These are phyloP conservation scores for Ogataea saltuana DNA, from an alignment of 805 yeast genomes.

Conservation along the genomic window DNA sequence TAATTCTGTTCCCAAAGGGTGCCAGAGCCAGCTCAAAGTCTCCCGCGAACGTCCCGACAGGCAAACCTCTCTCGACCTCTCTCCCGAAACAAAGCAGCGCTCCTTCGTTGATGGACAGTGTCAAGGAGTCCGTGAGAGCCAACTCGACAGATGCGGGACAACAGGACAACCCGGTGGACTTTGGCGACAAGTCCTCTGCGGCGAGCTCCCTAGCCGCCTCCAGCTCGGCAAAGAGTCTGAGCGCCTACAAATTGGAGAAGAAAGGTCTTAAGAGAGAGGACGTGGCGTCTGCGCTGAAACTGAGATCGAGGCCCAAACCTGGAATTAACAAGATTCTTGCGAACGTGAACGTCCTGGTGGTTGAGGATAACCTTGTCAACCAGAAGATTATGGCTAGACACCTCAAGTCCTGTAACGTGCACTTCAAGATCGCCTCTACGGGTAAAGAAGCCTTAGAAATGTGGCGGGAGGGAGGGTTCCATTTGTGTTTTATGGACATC, in stretches of 20 bases:
- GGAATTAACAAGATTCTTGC: slow-evolving; percentile 73
- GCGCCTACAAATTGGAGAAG: not conserved
- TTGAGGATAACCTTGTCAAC: slow-evolving; percentile 94
- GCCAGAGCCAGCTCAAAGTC: slow-evolving; percentile 23
- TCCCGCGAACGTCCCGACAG: slow-evolving; percentile 11
- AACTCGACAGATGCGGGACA: not conserved
- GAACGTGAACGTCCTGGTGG: slow-evolving; percentile 85
- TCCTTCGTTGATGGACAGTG: not conserved
- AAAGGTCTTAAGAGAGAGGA: slow-evolving; percentile 16
- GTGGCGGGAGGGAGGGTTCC: slow-evolving; percentile 95
- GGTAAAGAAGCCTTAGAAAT: slow-evolving; percentile 94
- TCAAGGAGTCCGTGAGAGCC: not conserved
- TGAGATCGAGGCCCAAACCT: slow-evolving; percentile 29
- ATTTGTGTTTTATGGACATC: slow-evolving; percentile 93
- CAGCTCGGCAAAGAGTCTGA: slow-evolving; percentile 5
- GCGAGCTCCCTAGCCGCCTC: slow-evolving; percentile 7
- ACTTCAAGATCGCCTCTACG: slow-evolving; percentile 82
- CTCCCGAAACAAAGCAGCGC: slow-evolving; percentile 3
- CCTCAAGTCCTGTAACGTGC: slow-evolving; percentile 79
- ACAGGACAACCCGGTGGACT: not conserved
- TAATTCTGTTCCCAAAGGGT: slow-evolving; percentile 50
- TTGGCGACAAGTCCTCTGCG: slow-evolving; percentile 10
- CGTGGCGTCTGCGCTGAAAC: slow-evolving; percentile 16
- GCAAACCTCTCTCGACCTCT: slow-evolving; percentile 1
- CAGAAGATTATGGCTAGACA: slow-evolving; percentile 90